phyloP scores from a whole-genome alignment of 2,329 filamentous ascomycete genomes.

The Colletotrichum sp. region DNA sequence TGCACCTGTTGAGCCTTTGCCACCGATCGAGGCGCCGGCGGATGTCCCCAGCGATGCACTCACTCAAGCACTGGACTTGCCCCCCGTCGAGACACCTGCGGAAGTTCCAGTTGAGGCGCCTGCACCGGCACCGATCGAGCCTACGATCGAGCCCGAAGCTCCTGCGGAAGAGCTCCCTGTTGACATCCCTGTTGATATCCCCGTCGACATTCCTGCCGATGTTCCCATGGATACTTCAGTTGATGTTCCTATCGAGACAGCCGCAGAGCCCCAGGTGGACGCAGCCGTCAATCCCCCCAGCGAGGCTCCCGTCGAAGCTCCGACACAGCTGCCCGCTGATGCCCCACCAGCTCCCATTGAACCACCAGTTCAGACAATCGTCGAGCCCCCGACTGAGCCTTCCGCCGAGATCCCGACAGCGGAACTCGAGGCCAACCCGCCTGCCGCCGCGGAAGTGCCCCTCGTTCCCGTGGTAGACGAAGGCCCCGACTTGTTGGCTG shows the following conservation, averaged over 20 bases:
- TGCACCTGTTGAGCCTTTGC: not conserved
- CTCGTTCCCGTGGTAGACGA: constrained; percentile 1
- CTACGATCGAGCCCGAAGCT: not conserved
- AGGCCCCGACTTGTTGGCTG: constrained; percentile 20
- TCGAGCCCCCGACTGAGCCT: not conserved
- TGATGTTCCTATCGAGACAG: not conserved
- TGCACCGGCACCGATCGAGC: not conserved
- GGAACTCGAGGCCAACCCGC: not conserved
- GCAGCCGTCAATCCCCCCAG: not conserved
- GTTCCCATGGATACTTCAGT: not conserved
- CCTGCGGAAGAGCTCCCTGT: not conserved
- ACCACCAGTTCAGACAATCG: not conserved
- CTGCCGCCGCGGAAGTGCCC: not conserved
- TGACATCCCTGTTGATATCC: not conserved
- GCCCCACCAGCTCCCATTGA: not conserved
- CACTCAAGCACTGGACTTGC: not conserved
- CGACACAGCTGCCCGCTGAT: not conserved
- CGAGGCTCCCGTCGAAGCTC: not conserved
- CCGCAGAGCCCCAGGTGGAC: not conserved
- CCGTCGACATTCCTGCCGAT: not conserved
- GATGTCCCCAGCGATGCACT: not conserved
- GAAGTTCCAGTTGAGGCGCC: not conserved
- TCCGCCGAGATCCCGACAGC: not conserved
- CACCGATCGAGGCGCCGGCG: not conserved
- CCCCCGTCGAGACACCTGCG: not conserved